Base-by-base conservation (phyloP, 2,329 filamentous ascomycete species). In the Pseudopyrenochaeta lycopersici region DNA sequence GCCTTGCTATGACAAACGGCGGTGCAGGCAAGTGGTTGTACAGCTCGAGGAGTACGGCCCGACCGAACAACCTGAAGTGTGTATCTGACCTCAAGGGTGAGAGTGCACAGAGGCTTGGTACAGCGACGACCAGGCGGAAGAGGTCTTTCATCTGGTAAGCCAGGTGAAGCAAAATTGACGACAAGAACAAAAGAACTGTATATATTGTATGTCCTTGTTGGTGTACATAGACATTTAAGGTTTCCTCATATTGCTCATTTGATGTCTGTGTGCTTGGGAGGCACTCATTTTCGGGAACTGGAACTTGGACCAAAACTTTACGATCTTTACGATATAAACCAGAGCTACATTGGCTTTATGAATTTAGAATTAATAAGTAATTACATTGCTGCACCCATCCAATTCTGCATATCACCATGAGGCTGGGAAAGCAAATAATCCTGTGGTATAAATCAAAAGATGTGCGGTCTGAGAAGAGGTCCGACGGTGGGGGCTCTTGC, bases 21-120 rank as follows among this genome's bases (percentile, higher is more conserved):
- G 64, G 57, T 2, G 50, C 55, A 1, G 75, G 74, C 3, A 68
- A 66, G 45, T 77, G 64, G 62, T 64, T 58, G 1, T 72, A 70
- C 15, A 63, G 40, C 11, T 45, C 63, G 2, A 44, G 63, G 4
- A 72, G 60, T 35, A 64, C 59, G 1, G 68, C 66, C 39, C 58
- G 66, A 44, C 74, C 74, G 2, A 66, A 49, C 1, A 74, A 63
- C 32, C 52, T 74, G 31, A 63, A 64, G 55, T 70, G 71, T 45
- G 62, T 66, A 15, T 64, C 57, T 40, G 57, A 66, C 38, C 44
- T 71, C 18, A 57, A 50, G 7, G 70, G 68, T 1, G 62, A 62
- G 55, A 71, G 66, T 27, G 50, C 60, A 7, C 17, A 53, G 30
- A 54, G 66, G 38, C 61, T 64, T 11, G 57, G 50, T 2, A 60